These are phyloP conservation scores for Aquanectria penicillioides DNA, from an alignment of 2,329 filamentous ascomycete species.

Conservation along the genomic window DNA sequence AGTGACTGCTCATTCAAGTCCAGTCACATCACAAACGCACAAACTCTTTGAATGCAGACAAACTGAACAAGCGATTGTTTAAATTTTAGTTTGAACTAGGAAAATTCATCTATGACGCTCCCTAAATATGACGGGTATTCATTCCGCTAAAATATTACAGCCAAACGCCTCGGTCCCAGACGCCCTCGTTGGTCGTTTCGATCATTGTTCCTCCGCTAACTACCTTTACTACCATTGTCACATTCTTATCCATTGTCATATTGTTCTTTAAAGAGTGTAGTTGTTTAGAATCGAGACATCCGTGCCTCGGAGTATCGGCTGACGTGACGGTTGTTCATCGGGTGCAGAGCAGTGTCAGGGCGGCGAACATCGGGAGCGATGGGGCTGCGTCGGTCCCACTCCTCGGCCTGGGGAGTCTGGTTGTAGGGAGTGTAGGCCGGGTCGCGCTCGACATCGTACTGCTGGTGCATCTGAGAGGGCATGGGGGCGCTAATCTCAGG, in stretches of 20 bases:
- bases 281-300: slow-evolving; percentile 58
- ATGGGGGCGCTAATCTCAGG: slow-evolving; percentile 48
- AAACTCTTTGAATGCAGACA: neutral
- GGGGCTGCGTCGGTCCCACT: slow-evolving; percentile 57
- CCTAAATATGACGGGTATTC: slow-evolving; percentile 29
- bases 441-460: slow-evolving; percentile 51
- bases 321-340: slow-evolving; percentile 55
- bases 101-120: slow-evolving; percentile 16
- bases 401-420: slow-evolving; percentile 19
- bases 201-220: slow-evolving; percentile 3
- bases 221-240: neutral
- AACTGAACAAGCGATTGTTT: neutral
- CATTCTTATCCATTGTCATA: neutral
- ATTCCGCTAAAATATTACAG: slow-evolving; percentile 31
- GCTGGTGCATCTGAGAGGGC: slow-evolving; percentile 38
- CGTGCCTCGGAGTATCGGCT: slow-evolving; percentile 62
- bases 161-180: slow-evolving; percentile 26
- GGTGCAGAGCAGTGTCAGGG: slow-evolving; percentile 68
- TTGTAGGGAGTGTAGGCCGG: slow-evolving; percentile 27
- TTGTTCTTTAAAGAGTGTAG: too few relatives aligned
- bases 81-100: slow-evolving; percentile 11
- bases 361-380: slow-evolving; percentile 65
- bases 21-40: neutral
- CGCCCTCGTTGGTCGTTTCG: slow-evolving; percentile 19
- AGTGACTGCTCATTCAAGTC: too few relatives aligned